A percentile compares a stretch with the other conserved stretches of the same genome.
Evolutionary conservation across 169 alveolate species (phyloP).

Genomic region (Haemoproteus tartakovskyi): DNA sequence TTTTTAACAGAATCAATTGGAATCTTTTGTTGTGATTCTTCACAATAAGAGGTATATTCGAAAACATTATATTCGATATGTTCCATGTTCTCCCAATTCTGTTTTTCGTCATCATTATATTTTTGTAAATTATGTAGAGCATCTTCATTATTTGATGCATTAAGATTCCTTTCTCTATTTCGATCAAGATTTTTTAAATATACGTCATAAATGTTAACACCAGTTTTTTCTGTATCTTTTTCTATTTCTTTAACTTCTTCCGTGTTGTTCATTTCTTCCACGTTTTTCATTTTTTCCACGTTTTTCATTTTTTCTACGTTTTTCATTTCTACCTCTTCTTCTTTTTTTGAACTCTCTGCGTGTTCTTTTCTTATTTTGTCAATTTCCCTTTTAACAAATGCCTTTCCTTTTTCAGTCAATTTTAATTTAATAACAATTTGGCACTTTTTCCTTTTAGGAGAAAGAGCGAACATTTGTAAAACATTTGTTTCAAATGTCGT

Average conservation of each 20-base stretch:
- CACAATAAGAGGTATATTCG: too few relatives aligned
- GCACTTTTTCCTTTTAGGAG: conserved; percentile 1
- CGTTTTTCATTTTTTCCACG: neutral
- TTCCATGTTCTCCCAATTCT: too few relatives aligned
- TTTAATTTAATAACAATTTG: conserved; percentile 16
- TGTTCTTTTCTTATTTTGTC: neutral
- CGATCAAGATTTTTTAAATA: too few relatives aligned
- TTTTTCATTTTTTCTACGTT: neutral
- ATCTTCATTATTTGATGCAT: too few relatives aligned
- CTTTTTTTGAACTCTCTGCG: neutral
- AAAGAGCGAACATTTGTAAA: neutral
- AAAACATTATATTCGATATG: too few relatives aligned
- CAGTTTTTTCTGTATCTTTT: neutral
- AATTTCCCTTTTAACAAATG: conserved; percentile 1
- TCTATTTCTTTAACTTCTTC: neutral
- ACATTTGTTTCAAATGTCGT: conserved; percentile 3
- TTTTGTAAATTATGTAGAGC: too few relatives aligned
- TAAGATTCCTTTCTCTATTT: too few relatives aligned
- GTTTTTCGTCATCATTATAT: too few relatives aligned
- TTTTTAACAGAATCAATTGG: too few relatives aligned
- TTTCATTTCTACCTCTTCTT: neutral
- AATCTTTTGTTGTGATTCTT: too few relatives aligned
- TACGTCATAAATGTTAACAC: too few relatives aligned
- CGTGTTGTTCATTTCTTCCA: neutral
- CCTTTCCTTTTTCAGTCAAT: conserved; percentile 39